phyloP scores from a whole-genome alignment of 2,329 filamentous ascomycete genomes.

The Didymella keratinophila region DNA sequence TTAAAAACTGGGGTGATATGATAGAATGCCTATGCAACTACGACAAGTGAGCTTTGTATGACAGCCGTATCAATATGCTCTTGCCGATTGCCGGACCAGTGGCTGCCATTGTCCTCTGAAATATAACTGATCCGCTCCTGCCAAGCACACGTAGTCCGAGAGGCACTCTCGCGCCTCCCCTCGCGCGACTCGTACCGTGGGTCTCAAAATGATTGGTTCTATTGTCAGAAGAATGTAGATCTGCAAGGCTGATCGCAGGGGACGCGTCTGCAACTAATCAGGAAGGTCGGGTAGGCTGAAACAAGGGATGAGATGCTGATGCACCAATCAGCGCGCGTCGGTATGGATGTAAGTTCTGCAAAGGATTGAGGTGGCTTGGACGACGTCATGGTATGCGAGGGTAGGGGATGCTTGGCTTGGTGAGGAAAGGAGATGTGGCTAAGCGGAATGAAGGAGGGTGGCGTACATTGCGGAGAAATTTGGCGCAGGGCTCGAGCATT shows the following conservation, averaged over 20 bases:
- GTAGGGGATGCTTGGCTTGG: neutral
- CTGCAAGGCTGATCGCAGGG: neutral
- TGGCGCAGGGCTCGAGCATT: too few species aligned
- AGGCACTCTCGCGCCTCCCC: too few species aligned
- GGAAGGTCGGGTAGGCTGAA: slow-evolving; percentile 6
- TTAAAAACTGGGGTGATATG: too few species aligned
- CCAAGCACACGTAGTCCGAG: too few species aligned
- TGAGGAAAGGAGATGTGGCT: neutral
- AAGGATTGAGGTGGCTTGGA: neutral
- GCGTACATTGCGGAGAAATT: neutral
- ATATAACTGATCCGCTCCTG: too few species aligned
- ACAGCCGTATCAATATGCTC: too few species aligned
- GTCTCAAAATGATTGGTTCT: neutral
- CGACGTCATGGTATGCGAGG: neutral
- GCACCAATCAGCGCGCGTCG: neutral
- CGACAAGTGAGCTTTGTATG: too few species aligned
- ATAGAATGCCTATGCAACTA: too few species aligned
- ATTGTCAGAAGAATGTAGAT: neutral
- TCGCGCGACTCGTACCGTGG: neutral
- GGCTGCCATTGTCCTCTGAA: too few species aligned
- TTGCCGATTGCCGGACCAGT: too few species aligned
- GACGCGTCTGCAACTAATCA: neutral
- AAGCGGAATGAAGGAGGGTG: neutral
- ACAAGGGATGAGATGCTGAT: neutral
- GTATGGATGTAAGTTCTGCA: neutral